Conservation (phyloP, 345 rosid genomes). For the Aethionema arabicum region DNA sequence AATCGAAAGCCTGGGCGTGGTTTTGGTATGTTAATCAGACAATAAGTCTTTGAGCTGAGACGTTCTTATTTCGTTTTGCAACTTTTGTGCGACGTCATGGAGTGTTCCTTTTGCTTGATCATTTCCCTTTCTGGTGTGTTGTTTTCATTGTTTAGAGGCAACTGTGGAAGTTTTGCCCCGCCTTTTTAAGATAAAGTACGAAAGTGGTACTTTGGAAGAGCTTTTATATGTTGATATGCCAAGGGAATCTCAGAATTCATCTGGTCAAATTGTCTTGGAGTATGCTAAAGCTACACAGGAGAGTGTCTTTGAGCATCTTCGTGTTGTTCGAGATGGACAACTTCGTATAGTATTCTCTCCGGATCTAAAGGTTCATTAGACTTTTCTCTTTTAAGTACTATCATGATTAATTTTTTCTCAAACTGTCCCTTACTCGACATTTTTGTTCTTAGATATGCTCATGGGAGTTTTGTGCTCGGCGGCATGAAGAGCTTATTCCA, state of each 20-base stretch:
- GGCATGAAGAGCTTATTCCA: conserved; percentile 97
- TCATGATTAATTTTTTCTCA: conserved; percentile 3
- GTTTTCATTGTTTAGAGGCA: conserved; percentile 61
- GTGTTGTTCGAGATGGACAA: conserved; percentile 98
- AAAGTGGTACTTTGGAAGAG: conserved; percentile 96
- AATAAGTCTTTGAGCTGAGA: neutral
- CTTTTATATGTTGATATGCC: conserved; percentile 98
- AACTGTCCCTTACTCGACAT: conserved; percentile 8
- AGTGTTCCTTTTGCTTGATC: neutral
- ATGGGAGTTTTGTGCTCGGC: conserved; percentile 99
- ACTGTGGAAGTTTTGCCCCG: conserved; percentile 97
- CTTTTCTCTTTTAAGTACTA: neutral
- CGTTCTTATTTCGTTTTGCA: neutral
- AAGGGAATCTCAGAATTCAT: conserved; percentile 76
- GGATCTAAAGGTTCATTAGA: conserved; percentile 70
- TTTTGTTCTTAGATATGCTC: conserved; percentile 65
- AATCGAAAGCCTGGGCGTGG: conserved; percentile 98
- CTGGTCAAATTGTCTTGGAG: conserved; percentile 94
- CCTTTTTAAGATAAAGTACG: conserved; percentile 97
- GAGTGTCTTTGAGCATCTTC: conserved; percentile 98
- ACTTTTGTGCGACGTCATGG: neutral
- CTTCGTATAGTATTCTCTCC: conserved; percentile 92
- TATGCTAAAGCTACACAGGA: conserved; percentile 99
- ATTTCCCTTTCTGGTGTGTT: conserved; percentile 16
- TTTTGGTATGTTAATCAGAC: conserved; percentile 62